Evolutionary conservation across 192 early-diverging fungal genomes (phyloP).

Genomic region (Podila horticola): DNA sequence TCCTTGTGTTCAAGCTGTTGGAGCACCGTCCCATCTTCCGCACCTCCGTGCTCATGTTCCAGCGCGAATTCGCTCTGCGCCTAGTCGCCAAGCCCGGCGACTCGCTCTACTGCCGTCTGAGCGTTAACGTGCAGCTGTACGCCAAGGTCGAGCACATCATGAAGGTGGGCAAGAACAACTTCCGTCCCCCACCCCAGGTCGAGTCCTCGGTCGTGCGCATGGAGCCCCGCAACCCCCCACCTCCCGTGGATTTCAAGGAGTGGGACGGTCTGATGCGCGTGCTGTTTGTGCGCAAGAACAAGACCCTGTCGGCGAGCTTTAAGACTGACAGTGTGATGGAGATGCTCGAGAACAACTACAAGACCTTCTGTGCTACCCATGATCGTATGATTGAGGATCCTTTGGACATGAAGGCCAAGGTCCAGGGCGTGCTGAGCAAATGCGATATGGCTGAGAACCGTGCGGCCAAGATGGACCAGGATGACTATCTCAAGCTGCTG

Average conservation of each 20-base stretch:
- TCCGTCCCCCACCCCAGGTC: slow-evolving; percentile 96
- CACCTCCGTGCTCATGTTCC: slow-evolving; percentile 98
- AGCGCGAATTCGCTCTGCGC: slow-evolving; percentile 97
- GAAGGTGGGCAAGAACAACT: slow-evolving; percentile 99
- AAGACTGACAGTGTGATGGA: slow-evolving; percentile 87
- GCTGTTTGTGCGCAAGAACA: slow-evolving; percentile 94
- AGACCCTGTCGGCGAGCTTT: slow-evolving; percentile 90
- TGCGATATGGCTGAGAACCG: slow-evolving; percentile 77
- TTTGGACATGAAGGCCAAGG: slow-evolving; percentile 87
- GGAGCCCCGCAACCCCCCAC: slow-evolving; percentile 94
- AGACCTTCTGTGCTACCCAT: slow-evolving; percentile 87
- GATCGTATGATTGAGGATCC: slow-evolving; percentile 82
- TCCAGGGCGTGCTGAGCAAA: slow-evolving; percentile 78
- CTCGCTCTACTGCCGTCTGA: slow-evolving; percentile 88
- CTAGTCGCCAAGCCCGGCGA: slow-evolving; percentile 96
- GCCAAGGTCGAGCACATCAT: slow-evolving; percentile 96
- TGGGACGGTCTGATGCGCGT: slow-evolving; percentile 98
- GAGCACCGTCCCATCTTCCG: slow-evolving; percentile 93
- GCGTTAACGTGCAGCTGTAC: slow-evolving; percentile 94
- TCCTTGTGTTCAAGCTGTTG: slow-evolving; percentile 94
- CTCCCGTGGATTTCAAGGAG: slow-evolving; percentile 93
- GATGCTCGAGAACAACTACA: slow-evolving; percentile 97
- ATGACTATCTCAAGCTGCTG: slow-evolving; percentile 94
- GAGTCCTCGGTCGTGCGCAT: slow-evolving; percentile 96
- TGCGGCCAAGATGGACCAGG: slow-evolving; percentile 92